Percentiles rank a stretch among this genome's conserved stretches.
phyloP scores from a whole-genome alignment of 345 rosid species.

The Aquilaria yunnanensis region DNA sequence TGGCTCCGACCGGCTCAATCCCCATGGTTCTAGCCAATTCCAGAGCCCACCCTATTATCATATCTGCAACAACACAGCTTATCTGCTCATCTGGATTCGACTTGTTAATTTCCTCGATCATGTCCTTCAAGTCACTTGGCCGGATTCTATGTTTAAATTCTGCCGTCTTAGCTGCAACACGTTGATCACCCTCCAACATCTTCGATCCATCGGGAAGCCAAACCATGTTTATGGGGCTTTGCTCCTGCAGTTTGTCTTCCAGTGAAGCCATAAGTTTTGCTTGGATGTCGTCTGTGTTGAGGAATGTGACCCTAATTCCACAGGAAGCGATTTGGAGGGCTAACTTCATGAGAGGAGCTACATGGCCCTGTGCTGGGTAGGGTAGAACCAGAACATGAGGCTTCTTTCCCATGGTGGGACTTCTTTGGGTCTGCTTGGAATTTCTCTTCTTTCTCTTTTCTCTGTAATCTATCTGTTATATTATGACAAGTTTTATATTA shows the following conservation, averaged over 20 bases:
- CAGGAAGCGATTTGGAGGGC: conserved; percentile 15
- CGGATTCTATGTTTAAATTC: not conserved
- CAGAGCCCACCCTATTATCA: conserved; percentile 20
- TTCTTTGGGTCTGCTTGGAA: too few species aligned
- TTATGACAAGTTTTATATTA: too few species aligned
- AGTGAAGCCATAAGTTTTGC: conserved; percentile 15
- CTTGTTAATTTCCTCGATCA: conserved; percentile 24
- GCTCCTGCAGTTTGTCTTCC: not conserved
- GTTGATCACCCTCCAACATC: conserved; percentile 15
- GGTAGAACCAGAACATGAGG: conserved; percentile 31
- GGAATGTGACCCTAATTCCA: conserved; percentile 21
- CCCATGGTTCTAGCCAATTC: conserved; percentile 22
- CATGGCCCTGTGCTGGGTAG: conserved; percentile 49
- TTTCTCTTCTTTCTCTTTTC: too few species aligned
- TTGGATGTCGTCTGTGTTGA: conserved; percentile 7
- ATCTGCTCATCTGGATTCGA: conserved; percentile 11
- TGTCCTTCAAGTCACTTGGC: conserved; percentile 14
- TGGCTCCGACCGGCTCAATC: conserved; percentile 8
- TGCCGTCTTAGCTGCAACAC: too few species aligned
- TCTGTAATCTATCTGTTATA: too few species aligned
- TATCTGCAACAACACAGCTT: conserved; percentile 25
- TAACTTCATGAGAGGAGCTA: conserved; percentile 30
- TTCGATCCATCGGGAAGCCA: conserved; percentile 21
- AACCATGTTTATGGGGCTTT: conserved; percentile 14
- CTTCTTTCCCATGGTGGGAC: not conserved